Evolutionary conservation across 768 basidiomycete species (phyloP).

Genomic region (Serendipita indica): DNA sequence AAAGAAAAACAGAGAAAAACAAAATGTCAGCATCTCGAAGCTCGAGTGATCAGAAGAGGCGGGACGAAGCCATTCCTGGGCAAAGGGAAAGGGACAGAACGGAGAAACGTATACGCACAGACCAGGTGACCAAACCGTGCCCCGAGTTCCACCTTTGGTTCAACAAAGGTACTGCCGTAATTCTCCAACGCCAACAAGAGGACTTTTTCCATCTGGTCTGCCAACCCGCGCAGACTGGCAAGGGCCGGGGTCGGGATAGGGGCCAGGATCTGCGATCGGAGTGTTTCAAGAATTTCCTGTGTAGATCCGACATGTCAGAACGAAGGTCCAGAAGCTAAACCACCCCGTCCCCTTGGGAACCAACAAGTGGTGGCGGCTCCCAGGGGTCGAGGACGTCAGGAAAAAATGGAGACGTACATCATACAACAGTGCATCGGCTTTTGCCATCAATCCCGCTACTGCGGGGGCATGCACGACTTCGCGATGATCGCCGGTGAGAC

Average conservation of each 20-base stretch:
- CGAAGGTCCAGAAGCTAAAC: no score
- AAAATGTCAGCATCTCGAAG: background rate
- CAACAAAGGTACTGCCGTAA: constrained; percentile 79
- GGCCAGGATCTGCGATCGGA: constrained; percentile 73
- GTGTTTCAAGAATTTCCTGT: constrained; percentile 74
- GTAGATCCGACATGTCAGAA: constrained; percentile 14
- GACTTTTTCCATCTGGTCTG: constrained; percentile 86
- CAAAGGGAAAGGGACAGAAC: background rate
- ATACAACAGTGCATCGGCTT: constrained; percentile 79
- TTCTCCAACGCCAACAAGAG: constrained; percentile 63
- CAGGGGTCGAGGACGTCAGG: constrained; percentile 13
- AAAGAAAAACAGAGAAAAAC: background rate
- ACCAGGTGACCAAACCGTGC: constrained; percentile 85
- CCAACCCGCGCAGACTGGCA: constrained; percentile 60
- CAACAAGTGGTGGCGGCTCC: no score
- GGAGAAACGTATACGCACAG: constrained; percentile 36
- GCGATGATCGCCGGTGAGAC: constrained; percentile 55
- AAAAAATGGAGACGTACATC: constrained; percentile 44
- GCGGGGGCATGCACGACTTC: constrained; percentile 82
- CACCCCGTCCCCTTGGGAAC: no score
- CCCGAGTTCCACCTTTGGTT: constrained; percentile 81
- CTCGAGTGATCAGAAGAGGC: background rate
- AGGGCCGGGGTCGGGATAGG: constrained; percentile 54
- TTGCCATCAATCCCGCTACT: constrained; percentile 76
- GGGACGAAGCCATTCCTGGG: background rate